These are phyloP conservation scores for Hsuehochloa calcarea DNA, from an alignment of 176 grass and related monocot genomes.

Conservation along the genomic window DNA sequence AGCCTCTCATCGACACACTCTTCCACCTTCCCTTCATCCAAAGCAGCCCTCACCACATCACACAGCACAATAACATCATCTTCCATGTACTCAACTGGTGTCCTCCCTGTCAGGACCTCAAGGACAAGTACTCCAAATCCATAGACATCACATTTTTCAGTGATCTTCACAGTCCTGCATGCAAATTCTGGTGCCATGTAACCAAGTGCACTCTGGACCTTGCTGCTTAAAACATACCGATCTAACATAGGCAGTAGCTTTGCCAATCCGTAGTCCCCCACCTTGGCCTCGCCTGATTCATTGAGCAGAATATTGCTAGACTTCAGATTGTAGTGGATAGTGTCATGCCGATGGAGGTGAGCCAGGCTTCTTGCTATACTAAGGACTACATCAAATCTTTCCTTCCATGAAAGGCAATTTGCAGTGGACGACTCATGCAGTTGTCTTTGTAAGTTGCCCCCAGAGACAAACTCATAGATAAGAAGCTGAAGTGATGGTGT, in stretches of 20 bases:
- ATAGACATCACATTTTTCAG: constrained; percentile 92
- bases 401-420: constrained; percentile 81
- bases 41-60: constrained; percentile 77
- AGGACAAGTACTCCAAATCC: constrained; percentile 86
- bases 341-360: constrained; percentile 73
- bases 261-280: constrained; percentile 96
- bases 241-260: constrained; percentile 96
- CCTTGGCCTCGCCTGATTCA: constrained; percentile 70
- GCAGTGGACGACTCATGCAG: constrained; percentile 76
- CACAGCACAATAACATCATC: constrained; percentile 91
- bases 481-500: constrained; percentile 93
- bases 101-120: constrained; percentile 81
- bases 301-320: constrained; percentile 90
- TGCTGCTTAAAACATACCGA: constrained; percentile 92
- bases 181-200: constrained; percentile 99
- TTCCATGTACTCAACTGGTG: constrained; percentile 93
- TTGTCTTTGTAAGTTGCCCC: constrained; percentile 79
- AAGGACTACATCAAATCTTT: constrained; percentile 90
- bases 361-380: constrained; percentile 78
- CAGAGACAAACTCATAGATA: constrained; percentile 90
- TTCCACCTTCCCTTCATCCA: constrained; percentile 90
- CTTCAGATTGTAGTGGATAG: constrained; percentile 98
- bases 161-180: constrained; percentile 92
- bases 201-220: constrained; percentile 91
- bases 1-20: constrained; percentile 86